Percentiles rank a stretch among this genome's conserved stretches.
Evolutionary conservation across 768 basidiomycete genomes (phyloP).

Genomic region (Mrakia hoshinonis): DNA sequence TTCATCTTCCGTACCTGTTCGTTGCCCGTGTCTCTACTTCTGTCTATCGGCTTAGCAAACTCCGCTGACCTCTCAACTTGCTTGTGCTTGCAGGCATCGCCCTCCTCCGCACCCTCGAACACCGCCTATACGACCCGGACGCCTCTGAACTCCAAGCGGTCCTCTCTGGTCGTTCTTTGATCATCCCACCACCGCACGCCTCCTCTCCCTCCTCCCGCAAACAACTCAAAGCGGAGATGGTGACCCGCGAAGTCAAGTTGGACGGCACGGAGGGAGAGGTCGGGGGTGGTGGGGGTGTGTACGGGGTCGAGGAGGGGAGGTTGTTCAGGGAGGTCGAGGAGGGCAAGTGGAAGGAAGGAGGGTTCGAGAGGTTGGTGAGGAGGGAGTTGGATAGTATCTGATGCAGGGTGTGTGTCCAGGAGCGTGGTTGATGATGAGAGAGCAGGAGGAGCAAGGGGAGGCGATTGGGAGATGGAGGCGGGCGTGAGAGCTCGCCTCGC

Average conservation of each 20-base stretch:
- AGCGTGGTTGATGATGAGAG: too few relatives aligned
- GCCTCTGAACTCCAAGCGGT: constrained; percentile 3
- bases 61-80: background rate
- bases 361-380: background rate
- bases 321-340: constrained; percentile 13
- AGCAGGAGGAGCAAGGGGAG: too few relatives aligned
- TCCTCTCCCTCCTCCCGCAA: background rate
- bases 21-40: background rate
- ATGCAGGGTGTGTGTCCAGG: too few relatives aligned
- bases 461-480: too few relatives aligned
- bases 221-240: constrained; percentile 38
- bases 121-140: constrained; percentile 20
- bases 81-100: constrained; percentile 4
- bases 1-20: constrained; percentile 26
- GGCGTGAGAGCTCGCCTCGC: too few relatives aligned
- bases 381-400: constrained; percentile 1
- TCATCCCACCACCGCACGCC: background rate
- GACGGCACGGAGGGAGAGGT: constrained; percentile 45
- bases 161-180: constrained; percentile 11
- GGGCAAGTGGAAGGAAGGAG: constrained; percentile 22
- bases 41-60: too few relatives aligned
- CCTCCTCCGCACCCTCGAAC: constrained; percentile 21
- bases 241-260: constrained; percentile 52
- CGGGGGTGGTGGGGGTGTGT: constrained; percentile 2
- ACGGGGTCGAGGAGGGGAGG: constrained; percentile 20